Evolutionary conservation across 192 early-diverging fungal genomes (phyloP).

Genomic region (Gonapodya prolifera): DNA sequence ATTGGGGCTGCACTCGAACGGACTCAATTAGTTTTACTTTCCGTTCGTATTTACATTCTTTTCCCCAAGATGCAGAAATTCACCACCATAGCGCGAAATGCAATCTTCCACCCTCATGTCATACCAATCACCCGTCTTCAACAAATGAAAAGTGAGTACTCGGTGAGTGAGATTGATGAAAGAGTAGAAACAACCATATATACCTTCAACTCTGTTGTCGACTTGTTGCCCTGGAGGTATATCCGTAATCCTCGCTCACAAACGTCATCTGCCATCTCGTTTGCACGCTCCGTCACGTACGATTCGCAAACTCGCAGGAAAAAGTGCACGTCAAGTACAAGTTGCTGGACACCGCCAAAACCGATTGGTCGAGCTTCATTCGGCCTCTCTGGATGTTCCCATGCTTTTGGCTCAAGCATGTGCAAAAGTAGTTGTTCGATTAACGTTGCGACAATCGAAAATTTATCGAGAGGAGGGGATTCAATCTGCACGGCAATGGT

Average conservation of each 20-base stretch:
- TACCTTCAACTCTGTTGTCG: not conserved
- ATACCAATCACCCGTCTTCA: not conserved
- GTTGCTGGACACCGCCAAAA: conserved; percentile 2
- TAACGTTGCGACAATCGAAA: not conserved
- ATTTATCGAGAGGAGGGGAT: not conserved
- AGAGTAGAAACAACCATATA: not conserved
- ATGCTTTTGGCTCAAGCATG: not conserved
- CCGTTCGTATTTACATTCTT: not conserved
- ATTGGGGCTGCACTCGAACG: not conserved
- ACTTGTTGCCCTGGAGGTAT: not conserved
- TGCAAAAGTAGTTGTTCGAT: not conserved
- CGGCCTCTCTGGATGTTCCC: not conserved
- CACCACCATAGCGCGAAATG: not conserved
- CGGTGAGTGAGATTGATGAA: too few species aligned
- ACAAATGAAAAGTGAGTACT: not conserved
- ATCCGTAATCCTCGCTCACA: not conserved
- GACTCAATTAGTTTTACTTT: not conserved
- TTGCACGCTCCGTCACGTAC: not conserved
- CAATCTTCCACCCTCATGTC: not conserved
- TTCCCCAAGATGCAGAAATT: not conserved
- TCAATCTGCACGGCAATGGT: not conserved
- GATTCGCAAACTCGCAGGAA: not conserved
- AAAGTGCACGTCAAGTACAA: conserved; percentile 4
- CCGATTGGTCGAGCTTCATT: not conserved
- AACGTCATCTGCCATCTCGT: not conserved